Evolutionary conservation across 495 filamentous ascomycete species (phyloP), one percentile per base, ranked within the genome.

Genomic region (Copromyces sp.): DNA sequence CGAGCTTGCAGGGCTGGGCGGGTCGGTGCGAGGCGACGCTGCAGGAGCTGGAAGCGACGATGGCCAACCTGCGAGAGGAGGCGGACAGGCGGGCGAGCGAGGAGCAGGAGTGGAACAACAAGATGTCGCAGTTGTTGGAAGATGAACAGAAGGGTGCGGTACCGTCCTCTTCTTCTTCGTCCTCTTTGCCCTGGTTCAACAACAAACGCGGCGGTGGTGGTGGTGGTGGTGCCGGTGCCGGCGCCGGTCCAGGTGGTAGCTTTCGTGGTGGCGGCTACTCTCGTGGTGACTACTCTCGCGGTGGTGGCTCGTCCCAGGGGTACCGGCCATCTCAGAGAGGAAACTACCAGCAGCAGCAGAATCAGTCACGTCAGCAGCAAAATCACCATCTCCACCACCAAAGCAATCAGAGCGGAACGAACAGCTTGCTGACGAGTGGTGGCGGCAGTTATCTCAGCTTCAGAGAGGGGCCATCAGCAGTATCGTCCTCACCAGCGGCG

Each of bases 11-110:
- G 14, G 87, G 89, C 41, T 99, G 94, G 94, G 88, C 91, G 70
- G 80, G 80, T 24, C 89, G 94, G 17, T 98, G 94, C 84, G 86
- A 87, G 5, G 79, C 82, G 53, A 93, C 93, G n/a, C 89, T 97
- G 20, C 82, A 79, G 0, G 91, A 92, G 39, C 87, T 99, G 16
- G 93, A 97, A 68, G 82, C 80, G 11, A 89, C 95, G 78, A 91
- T 95, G 70, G 82, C 79, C 11, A 83, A 78, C 42, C 84, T 93
- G 68, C 86, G 86, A 70, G 79, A 78, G 2, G 82, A 84, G n/a
- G 89, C 89, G 14, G 83, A 87, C 61, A 84, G 83, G 70, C 84
- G 87, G 9, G 84, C 86, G 38, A 83, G 81, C 9, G 86, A 90
- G 32, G 79, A 83, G 53, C 77, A 80, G 17, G 85, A 84, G 53